Percentiles rank a stretch among this genome's conserved stretches.
These are phyloP conservation scores for Karstenula rhodostoma DNA, from an alignment of 2,329 filamentous ascomycete species.

Conservation along the genomic window DNA sequence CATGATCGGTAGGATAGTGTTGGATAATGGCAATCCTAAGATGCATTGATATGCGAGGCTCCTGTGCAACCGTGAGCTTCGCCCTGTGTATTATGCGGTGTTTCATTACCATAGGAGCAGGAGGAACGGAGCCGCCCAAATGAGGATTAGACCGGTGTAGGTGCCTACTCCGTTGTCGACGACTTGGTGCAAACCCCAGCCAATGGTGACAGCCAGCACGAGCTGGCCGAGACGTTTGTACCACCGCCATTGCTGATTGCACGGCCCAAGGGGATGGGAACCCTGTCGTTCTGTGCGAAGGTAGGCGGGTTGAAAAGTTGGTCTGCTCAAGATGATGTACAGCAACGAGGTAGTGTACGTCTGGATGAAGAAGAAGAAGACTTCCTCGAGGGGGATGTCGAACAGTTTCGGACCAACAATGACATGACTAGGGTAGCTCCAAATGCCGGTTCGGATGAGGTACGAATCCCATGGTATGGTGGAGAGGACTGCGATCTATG, in stretches of 20 bases:
- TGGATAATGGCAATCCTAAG: slow-evolving; percentile 64
- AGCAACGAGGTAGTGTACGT: slow-evolving; percentile 76
- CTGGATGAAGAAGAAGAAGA: slow-evolving; percentile 81
- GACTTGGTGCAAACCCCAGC: slow-evolving; percentile 57
- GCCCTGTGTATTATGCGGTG: background rate
- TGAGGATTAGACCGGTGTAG: slow-evolving; percentile 74
- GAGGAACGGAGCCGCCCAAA: slow-evolving; percentile 73
- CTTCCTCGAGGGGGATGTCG: slow-evolving; percentile 73
- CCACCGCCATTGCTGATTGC: slow-evolving; percentile 48
- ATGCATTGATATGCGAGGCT: slow-evolving; percentile 70
- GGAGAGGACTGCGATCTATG: slow-evolving; percentile 68
- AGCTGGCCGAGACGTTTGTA: slow-evolving; percentile 61
- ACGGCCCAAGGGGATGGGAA: slow-evolving; percentile 22
- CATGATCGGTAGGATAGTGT: slow-evolving; percentile 66
- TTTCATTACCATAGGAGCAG: slow-evolving; percentile 65
- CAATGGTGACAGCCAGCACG: slow-evolving; percentile 55
- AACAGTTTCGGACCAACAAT: slow-evolving; percentile 70
- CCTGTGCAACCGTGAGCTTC: slow-evolving; percentile 45
- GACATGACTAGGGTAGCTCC: slow-evolving; percentile 73
- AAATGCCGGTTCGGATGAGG: slow-evolving; percentile 71
- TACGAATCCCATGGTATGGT: slow-evolving; percentile 82
- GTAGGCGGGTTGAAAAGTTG: slow-evolving; percentile 64
- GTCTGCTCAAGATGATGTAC: slow-evolving; percentile 73
- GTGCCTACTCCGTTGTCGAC: slow-evolving; percentile 61
- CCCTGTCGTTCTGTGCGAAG: slow-evolving; percentile 53